Base-by-base conservation (phyloP, 2,329 filamentous ascomycete species). In the Huntiella abstrusa region DNA sequence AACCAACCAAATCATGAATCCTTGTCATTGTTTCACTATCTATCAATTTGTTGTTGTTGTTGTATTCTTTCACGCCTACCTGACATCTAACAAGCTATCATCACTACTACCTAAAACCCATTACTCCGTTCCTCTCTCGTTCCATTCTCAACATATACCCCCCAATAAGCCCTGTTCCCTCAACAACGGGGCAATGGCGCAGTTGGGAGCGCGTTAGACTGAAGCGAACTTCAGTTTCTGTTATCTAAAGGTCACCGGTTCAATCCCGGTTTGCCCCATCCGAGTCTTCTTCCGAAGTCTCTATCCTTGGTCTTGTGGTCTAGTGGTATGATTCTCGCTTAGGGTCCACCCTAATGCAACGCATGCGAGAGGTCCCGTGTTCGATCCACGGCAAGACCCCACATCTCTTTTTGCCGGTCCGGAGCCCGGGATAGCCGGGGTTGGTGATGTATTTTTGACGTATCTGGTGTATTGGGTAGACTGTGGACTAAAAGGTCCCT, bases 241-340 rank as follows among this genome's bases (percentile, higher is more conserved):
- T 47, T 33, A 43, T 43, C 40, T 47, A 43, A 47, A 47, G 40
- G 39, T 37, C 39, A 47, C 33, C 10, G 39, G 39, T 47, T 47
- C 39, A 42, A 47, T 38, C 45, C 39, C 39, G 45, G 16, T 43
- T 42, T 47, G 39, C 45, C 33, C 39, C 45, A 42, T 22, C 6
- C 10, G 13, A 45, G 19, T 33, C 16, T 33, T 34, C 34, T 11
- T 34, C 15, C 28, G 8, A 22, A 34, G 12, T 43, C 33, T 19
- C 33, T n/a, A 4, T 17, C 15, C 34, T 36, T 15, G 64, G 62
- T 64, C 62, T 64, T 63, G 60, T 73, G 70, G 70, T 74, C 71
- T 75, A 74, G 73, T 70, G 73, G 73, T 76, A 77, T 76, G 71
- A 75, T 77, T 75, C 72, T 74, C 71, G 73, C 73, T 76, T 76